A percentile compares a stretch with the other conserved stretches of the same genome.
phyloP scores from a whole-genome alignment of 2,329 filamentous ascomycete species.

The Penicillium sp. region DNA sequence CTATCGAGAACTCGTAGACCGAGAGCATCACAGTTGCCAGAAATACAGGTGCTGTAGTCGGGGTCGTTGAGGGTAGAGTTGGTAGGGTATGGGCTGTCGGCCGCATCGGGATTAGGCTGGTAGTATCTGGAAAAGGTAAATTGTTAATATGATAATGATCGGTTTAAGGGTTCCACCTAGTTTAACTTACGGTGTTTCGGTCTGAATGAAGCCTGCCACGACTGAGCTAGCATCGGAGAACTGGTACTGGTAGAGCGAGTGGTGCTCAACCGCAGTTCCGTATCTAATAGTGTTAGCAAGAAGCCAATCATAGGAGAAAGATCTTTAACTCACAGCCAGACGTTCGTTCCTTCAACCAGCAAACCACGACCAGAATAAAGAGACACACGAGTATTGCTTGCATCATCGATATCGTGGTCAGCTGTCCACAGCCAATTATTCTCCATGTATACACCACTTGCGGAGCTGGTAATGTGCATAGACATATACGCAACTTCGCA shows the following conservation, averaged over 20 bases:
- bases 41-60: conserved; percentile 31
- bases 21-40: conserved; percentile 44
- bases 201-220: conserved; percentile 38
- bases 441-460: conserved; percentile 46
- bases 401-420: conserved; percentile 58
- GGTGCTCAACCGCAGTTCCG: conserved; percentile 49
- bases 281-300: conserved; percentile 24
- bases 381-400: conserved; percentile 50
- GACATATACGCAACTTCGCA: conserved; percentile 40
- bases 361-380: conserved; percentile 56
- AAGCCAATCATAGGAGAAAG: not conserved
- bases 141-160: not conserved
- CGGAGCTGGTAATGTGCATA: conserved; percentile 37
- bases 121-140: conserved; percentile 32
- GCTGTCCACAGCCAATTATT: conserved; percentile 55
- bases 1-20: conserved; percentile 51
- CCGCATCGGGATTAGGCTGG: conserved; percentile 38
- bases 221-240: conserved; percentile 39
- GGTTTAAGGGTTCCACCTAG: not conserved
- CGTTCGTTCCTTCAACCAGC: conserved; percentile 46
- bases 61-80: conserved; percentile 37
- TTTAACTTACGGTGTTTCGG: conserved; percentile 37
- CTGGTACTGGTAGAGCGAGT: conserved; percentile 51
- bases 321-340: conserved; percentile 37
- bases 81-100: conserved; percentile 31